Percentiles rank a stretch among this genome's conserved stretches.
Conservation (phyloP, 805 yeast genomes). For the Hanseniaspora lachancei region DNA sequence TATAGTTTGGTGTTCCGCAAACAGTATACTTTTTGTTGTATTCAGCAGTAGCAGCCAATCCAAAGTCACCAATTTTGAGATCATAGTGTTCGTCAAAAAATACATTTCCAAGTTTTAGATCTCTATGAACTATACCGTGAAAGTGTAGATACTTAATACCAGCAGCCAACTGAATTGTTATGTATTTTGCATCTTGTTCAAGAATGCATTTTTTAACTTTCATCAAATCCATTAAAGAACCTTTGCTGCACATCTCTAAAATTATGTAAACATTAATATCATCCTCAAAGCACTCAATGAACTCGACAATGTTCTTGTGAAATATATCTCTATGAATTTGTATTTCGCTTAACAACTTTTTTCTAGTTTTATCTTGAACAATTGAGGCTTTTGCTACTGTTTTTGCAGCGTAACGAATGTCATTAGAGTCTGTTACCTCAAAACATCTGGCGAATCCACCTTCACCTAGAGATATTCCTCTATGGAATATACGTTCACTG, state of each 20-base stretch:
- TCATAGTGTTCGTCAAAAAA: conserved; percentile 90
- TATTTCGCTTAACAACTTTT: conserved; percentile 77
- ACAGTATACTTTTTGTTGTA: conserved; percentile 77
- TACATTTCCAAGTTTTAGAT: conserved; percentile 87
- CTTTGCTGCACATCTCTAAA: conserved; percentile 89
- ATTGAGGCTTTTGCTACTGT: conserved; percentile 95
- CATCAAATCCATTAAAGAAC: conserved; percentile 82
- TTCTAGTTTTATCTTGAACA: conserved; percentile 75
- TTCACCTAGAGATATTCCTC: conserved; percentile 87
- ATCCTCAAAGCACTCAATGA: conserved; percentile 94
- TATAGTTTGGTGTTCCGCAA: conserved; percentile 97
- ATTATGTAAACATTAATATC: conserved; percentile 85
- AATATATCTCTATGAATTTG: conserved; percentile 83
- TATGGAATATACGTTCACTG: conserved; percentile 77
- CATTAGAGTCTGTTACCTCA: conserved; percentile 84
- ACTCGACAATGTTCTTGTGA: conserved; percentile 83
- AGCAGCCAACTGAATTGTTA: conserved; percentile 85
- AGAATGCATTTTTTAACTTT: conserved; percentile 71
- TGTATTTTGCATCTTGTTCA: conserved; percentile 83
- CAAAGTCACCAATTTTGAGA: conserved; percentile 93
- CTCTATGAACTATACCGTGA: conserved; percentile 88
- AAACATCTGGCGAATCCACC: conserved; percentile 99
- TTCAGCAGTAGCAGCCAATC: conserved; percentile 88
- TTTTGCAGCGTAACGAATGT: conserved; percentile 85
- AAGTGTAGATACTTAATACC: conserved; percentile 88